phyloP scores from a whole-genome alignment of 257 asterid species.

The Salvia miltiorrhiza region DNA sequence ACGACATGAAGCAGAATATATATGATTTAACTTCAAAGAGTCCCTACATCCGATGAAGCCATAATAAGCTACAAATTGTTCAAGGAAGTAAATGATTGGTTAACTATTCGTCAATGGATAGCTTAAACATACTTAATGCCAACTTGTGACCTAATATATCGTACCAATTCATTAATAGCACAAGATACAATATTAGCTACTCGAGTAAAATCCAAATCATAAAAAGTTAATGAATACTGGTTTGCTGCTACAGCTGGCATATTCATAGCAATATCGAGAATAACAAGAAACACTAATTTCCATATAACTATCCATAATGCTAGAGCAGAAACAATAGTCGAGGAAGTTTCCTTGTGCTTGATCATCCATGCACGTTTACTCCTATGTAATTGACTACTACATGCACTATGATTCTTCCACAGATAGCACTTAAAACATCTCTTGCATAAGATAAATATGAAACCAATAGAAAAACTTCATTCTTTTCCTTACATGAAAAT shows the following conservation, averaged over 20 bases:
- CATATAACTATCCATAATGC: background rate
- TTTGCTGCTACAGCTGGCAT: background rate
- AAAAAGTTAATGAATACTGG: background rate
- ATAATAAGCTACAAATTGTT: background rate
- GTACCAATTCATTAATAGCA: too few species aligned
- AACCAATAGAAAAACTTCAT: background rate
- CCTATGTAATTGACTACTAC: background rate
- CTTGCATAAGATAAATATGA: background rate
- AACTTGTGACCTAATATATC: slow-evolving; percentile 11
- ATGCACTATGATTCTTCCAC: background rate
- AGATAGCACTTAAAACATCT: background rate
- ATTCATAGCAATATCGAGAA: background rate
- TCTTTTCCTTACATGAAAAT: too few species aligned
- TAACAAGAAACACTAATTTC: background rate
- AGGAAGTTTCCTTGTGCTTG: background rate
- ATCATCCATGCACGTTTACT: background rate
- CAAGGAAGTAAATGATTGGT: background rate
- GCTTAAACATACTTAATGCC: slow-evolving; percentile 14
- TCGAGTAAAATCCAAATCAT: background rate
- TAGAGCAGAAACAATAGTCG: background rate
- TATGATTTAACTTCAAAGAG: background rate
- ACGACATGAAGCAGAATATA: background rate
- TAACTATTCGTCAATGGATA: background rate
- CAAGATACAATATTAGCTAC: background rate
- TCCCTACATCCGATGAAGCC: too few species aligned